These are phyloP conservation scores for Fusarium compactum DNA, from an alignment of 2,329 filamentous ascomycete genomes.

Conservation along the genomic window DNA sequence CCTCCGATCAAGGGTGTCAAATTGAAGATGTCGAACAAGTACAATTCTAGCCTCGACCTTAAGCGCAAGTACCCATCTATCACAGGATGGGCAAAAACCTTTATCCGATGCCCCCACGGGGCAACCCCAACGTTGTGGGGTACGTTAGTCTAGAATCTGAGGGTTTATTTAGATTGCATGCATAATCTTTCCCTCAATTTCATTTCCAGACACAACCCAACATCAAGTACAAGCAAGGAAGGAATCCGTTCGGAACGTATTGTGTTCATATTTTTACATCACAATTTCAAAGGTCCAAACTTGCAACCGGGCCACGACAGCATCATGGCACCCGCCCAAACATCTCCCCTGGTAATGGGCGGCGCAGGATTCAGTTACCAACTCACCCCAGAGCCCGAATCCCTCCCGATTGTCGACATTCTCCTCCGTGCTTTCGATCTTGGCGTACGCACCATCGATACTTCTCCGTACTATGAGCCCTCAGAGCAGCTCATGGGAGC, in stretches of 20 bases:
- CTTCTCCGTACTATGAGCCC: slow-evolving; percentile 10
- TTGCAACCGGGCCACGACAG: background rate
- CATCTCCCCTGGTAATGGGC: background rate
- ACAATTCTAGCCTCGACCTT: background rate
- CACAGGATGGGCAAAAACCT: background rate
- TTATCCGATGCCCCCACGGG: background rate
- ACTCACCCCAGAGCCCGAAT: background rate
- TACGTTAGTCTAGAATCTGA: background rate
- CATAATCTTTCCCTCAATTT: background rate
- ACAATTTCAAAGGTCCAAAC: accelerated
- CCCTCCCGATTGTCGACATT: slow-evolving; percentile 10
- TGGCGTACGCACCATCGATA: slow-evolving; percentile 1
- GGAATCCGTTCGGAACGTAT: accelerated
- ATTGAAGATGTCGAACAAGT: background rate
- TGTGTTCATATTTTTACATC: accelerated
- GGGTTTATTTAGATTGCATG: background rate
- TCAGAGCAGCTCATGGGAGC: slow-evolving; percentile 20
- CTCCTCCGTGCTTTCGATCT: slow-evolving; percentile 7
- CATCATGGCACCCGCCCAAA: background rate
- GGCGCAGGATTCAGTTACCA: slow-evolving; percentile 15
- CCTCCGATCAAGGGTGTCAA: background rate
- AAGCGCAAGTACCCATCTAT: too few relatives aligned
- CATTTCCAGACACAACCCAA: background rate
- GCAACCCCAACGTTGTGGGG: background rate
- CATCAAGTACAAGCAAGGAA: too few relatives aligned